Base-by-base conservation (phyloP, 2,329 filamentous ascomycete genomes). In the Epichloe baconii region DNA sequence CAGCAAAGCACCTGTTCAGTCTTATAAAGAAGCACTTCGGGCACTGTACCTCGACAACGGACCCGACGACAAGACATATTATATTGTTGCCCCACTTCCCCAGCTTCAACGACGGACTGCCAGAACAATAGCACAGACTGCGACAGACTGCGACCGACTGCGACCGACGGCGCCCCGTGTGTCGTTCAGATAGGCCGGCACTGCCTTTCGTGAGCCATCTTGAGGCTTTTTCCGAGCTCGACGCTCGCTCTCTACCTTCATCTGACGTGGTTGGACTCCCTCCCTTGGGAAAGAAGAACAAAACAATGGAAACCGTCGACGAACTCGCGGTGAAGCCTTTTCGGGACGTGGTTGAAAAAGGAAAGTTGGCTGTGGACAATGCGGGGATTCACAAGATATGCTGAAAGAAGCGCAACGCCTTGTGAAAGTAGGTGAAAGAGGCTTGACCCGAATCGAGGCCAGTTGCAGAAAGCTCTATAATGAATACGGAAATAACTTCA, bases 301-400 rank as follows among this genome's bases (percentile, higher is more conserved):
- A 14, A 11, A 53, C 36, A 23, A 73, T 73, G 70, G 68, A 71
- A 52, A 62, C 68, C 47, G 63, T 71, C 23, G 57, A 58, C 44
- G 65, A 68, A 44, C 70, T 79, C 44, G 71, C 77, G 38, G 62
- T 78, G 31, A 66, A 67, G 37, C 74, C 75, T 31, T 79, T 79
- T 57, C 68, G 64, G 49, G 74, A 79, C 44, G 71, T 79, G 50
- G 70, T 77, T 48, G 71, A 75, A 43, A 77, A 77, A 64, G 75
- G 71, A 35, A 71, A 65, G 36, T 53, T 58, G 11, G 76, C 76
- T 0, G 58, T 72, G 46, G 65, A 68, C 26, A 77, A 77, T 66
- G 74, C 74, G 10, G 70, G 64, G 65, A 68, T 50, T 60, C 67
- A 23, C 63, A 70, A 54, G 52, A 56, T 44, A 79, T 80, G 76